Evolutionary conservation across 2,329 filamentous ascomycete species (phyloP).

Genomic region (Sporothrix brasiliensis): DNA sequence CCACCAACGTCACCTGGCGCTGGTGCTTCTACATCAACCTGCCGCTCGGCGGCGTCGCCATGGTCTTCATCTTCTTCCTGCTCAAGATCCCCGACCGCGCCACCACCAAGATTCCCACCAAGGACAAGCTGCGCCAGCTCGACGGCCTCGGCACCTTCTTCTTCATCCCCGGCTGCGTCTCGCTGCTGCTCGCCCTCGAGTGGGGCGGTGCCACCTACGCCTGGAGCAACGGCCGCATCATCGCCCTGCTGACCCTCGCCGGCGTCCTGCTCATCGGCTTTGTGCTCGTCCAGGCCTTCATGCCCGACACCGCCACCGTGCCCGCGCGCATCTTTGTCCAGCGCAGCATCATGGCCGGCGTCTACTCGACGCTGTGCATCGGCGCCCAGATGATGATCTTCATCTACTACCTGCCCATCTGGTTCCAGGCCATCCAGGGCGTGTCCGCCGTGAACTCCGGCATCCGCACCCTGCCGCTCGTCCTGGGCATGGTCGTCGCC

Average conservation of each 20-base stretch:
- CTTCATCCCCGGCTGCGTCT: conserved; percentile 44
- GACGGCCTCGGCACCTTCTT: conserved; percentile 36
- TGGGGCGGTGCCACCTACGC: conserved; percentile 47
- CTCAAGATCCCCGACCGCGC: conserved; percentile 40
- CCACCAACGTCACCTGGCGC: conserved; percentile 44
- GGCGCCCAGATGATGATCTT: conserved; percentile 28
- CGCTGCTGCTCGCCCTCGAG: conserved; percentile 51
- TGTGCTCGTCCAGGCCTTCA: conserved; percentile 43
- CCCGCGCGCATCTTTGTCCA: conserved; percentile 45
- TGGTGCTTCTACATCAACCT: conserved; percentile 50
- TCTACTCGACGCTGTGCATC: conserved; percentile 13
- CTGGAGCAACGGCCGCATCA: conserved; percentile 43
- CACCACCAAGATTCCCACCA: conserved; percentile 28
- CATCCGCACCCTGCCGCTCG: conserved; percentile 48
- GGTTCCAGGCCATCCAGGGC: conserved; percentile 52
- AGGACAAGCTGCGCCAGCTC: conserved; percentile 46
- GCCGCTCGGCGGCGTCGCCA: conserved; percentile 44
- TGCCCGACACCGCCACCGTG: conserved; percentile 44
- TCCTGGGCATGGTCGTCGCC: conserved; percentile 48
- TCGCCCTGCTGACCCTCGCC: conserved; percentile 41
- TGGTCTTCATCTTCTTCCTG: conserved; percentile 40
- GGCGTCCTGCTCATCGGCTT: conserved; percentile 40
- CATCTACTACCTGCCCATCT: conserved; percentile 40
- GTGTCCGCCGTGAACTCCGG: conserved; percentile 47
- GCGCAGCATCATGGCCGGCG: conserved; percentile 36